A percentile compares a stretch with the other conserved stretches of the same genome.
Conservation (phyloP, 2,329 filamentous ascomycete species). For the Paraphaeosphaeria minitans region DNA sequence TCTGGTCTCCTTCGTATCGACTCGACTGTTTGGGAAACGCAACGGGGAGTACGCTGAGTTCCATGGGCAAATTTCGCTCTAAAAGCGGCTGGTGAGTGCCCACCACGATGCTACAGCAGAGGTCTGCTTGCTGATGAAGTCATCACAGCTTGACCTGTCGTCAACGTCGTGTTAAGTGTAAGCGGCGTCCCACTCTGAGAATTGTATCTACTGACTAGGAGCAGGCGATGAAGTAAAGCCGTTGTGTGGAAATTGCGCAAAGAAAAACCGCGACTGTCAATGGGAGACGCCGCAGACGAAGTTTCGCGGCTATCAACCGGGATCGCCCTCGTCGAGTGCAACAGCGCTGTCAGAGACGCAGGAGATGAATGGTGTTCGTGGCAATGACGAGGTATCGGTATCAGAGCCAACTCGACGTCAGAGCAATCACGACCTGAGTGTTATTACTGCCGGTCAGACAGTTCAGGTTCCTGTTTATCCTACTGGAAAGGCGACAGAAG, state of each 20-base stretch:
- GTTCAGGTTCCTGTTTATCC: not conserved
- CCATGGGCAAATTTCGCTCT: conserved; percentile 40
- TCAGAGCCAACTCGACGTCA: not conserved
- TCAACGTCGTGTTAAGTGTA: conserved; percentile 40
- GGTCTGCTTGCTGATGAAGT: conserved; percentile 2
- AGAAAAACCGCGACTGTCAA: conserved; percentile 38
- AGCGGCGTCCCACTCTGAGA: conserved; percentile 5
- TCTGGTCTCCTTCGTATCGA: not conserved
- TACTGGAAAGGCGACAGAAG: conserved; percentile 11
- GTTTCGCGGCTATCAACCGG: conserved; percentile 35
- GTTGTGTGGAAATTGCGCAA: conserved; percentile 37
- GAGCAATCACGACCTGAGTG: conserved; percentile 17
- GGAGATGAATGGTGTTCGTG: conserved; percentile 21
- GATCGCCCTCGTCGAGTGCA: conserved; percentile 22
- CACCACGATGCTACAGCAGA: not conserved
- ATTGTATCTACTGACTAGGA: not conserved
- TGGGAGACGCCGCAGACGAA: conserved; percentile 36
- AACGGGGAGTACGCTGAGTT: too few species aligned
- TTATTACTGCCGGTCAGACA: not conserved
- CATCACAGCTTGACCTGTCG: conserved; percentile 34
- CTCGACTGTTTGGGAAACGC: not conserved
- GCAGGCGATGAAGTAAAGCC: conserved; percentile 38
- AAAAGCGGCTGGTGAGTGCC: conserved; percentile 38
- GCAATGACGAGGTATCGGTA: conserved; percentile 8
- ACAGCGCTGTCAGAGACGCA: conserved; percentile 12